Conservation (phyloP, 2,329 filamentous ascomycete species). For the Ophiostoma piceae region DNA sequence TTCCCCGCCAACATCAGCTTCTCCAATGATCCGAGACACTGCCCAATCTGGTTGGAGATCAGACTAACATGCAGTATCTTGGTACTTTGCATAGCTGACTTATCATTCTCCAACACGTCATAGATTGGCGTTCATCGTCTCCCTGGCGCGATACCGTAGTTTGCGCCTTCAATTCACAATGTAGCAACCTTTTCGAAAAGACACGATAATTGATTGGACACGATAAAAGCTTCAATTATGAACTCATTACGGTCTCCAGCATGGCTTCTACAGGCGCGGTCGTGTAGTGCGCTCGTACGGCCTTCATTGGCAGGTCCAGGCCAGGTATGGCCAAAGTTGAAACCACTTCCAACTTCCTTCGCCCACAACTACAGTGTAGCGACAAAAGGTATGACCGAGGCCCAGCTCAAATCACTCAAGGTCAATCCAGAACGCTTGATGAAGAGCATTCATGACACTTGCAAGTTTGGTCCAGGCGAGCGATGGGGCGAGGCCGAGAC, state of each 20-base stretch:
- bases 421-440: constrained; percentile 24
- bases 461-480: constrained; percentile 41
- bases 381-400: constrained; percentile 20
- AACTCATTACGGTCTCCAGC: neutral
- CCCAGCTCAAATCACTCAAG: constrained; percentile 18
- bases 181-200: neutral
- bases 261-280: neutral
- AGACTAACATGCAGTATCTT: neutral
- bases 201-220: neutral
- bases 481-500: constrained; percentile 58
- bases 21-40: neutral
- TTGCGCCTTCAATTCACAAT: neutral
- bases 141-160: neutral
- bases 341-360: neutral
- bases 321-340: neutral
- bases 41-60: neutral
- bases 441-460: constrained; percentile 25
- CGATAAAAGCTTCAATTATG: neutral
- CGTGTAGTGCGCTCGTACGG: neutral
- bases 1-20: neutral
- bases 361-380: constrained; percentile 12
- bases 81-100: neutral
- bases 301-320: neutral
- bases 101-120: neutral
- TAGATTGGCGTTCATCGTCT: neutral